Conservation (phyloP, 768 basidiomycete species). For the Hemileccinum impolitum region DNA sequence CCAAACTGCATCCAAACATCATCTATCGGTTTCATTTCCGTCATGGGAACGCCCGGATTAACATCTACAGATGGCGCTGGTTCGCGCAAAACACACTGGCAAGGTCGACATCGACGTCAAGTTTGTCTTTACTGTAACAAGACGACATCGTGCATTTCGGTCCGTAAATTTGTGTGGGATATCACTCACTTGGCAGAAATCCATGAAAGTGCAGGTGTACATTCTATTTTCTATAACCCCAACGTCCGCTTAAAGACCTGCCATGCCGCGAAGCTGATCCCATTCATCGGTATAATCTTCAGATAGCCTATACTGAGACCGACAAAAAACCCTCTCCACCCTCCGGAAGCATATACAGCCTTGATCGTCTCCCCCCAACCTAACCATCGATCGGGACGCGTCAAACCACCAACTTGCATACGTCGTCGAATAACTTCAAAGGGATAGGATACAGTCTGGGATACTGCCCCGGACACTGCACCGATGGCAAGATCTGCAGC, state of each 20-base stretch:
- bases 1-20: too few species aligned
- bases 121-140: too few species aligned
- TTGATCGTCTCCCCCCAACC: slow-evolving; percentile 75
- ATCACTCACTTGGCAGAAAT: too few species aligned
- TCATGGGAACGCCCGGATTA: too few species aligned
- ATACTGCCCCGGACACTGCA: slow-evolving; percentile 78
- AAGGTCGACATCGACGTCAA: too few species aligned
- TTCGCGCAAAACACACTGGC: too few species aligned
- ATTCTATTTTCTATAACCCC: slow-evolving; percentile 24
- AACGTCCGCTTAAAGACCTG: slow-evolving; percentile 41
- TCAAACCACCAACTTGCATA: slow-evolving; percentile 93
- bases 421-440: slow-evolving; percentile 89
- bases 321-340: slow-evolving; percentile 87
- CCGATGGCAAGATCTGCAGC: slow-evolving; percentile 77
- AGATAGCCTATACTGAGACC: slow-evolving; percentile 90
- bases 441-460: slow-evolving; percentile 91
- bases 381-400: slow-evolving; percentile 71
- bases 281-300: slow-evolving; percentile 95
- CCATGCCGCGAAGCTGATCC: slow-evolving; percentile 91
- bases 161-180: too few species aligned
- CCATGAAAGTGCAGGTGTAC: too few species aligned
- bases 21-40: too few species aligned
- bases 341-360: slow-evolving; percentile 61
- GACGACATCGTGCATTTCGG: too few species aligned
- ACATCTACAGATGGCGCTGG: too few species aligned